phyloP scores from a whole-genome alignment of 2,329 filamentous ascomycete species.

The Xylaria sp. region DNA sequence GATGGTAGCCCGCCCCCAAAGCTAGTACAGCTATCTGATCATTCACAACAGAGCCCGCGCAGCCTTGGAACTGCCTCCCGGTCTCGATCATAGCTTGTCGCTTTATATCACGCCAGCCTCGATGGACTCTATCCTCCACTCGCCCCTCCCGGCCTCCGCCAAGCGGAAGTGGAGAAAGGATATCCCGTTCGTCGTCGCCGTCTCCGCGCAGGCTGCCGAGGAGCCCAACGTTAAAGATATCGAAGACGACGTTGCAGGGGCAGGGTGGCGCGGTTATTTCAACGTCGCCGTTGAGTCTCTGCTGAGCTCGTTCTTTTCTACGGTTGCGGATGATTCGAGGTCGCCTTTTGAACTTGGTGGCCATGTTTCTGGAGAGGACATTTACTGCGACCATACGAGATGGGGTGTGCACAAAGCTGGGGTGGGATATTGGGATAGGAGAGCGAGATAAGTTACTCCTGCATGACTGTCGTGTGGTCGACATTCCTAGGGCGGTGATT shows the following conservation, averaged over 20 bases:
- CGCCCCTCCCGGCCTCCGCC: slow-evolving; percentile 30
- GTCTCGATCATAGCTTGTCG: slow-evolving; percentile 31
- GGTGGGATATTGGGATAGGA: slow-evolving; percentile 27
- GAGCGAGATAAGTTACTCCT: slow-evolving; percentile 10
- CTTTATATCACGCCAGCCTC: slow-evolving; percentile 35
- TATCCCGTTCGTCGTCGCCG: slow-evolving; percentile 38
- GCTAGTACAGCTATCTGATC: background rate
- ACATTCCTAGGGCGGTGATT: background rate
- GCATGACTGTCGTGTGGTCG: no score
- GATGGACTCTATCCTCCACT: slow-evolving; percentile 33
- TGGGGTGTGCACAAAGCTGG: slow-evolving; percentile 35
- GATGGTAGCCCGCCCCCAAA: no score
- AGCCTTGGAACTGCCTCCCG: slow-evolving; percentile 22
- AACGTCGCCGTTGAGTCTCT: slow-evolving; percentile 38
- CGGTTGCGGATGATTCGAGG: slow-evolving; percentile 22
- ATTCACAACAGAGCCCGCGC: slow-evolving; percentile 25
- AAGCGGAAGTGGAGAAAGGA: slow-evolving; percentile 29
- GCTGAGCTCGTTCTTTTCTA: slow-evolving; percentile 31
- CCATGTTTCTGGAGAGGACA: slow-evolving; percentile 32
- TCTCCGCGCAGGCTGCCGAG: slow-evolving; percentile 28
- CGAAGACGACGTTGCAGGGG: slow-evolving; percentile 31
- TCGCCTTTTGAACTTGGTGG: slow-evolving; percentile 32
- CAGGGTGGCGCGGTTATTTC: slow-evolving; percentile 37
- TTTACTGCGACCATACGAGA: slow-evolving; percentile 36
- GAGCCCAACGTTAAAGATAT: slow-evolving; percentile 8